Evolutionary conservation across 2,329 filamentous ascomycete genomes (phyloP), one percentile per base, ranked within the genome.

Genomic region (Cytospora paraplurivora): DNA sequence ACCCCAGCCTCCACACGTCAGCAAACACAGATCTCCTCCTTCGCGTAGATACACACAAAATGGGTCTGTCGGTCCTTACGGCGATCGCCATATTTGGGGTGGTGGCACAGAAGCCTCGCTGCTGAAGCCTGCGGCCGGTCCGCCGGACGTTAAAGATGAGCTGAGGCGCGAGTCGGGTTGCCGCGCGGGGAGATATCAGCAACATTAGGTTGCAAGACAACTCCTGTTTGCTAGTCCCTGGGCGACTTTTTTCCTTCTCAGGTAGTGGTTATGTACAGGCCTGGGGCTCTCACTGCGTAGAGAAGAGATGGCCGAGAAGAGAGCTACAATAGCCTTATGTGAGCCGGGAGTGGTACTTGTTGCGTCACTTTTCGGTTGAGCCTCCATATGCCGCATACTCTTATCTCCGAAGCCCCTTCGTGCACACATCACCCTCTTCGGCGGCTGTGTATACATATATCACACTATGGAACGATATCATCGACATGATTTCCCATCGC

Each of bases 321-420:
- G 27, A 17, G 4, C 2, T 8, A 6, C n/a, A n/a, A 21, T 17
- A 10, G 34, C 37, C 33, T 11, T 7, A n/a, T 19, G 35, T 38
- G 51, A 34, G 49, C 38, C 38, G 49, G 3, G 32, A 61, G 32
- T 21, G 33, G 37, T 27, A 27, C 2, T 27, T 27, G 32, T 55
- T 52, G 51, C 51, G 59, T 61, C 59, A 61, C 54, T 61, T 55
- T 27, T 61, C 51, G 38, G 44, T 12, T 21, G 44, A 37, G n/a
- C 44, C 44, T 13, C 15, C 17, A n/a, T 19, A 44, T 19, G 10
- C 38, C 7, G 37, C 41, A 49, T 49, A 17, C 13, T 17, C 59
- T 50, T 61, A 55, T 61, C 59, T 61, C 51, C 59, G 59, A 52
- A 61, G 34, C 2, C 38, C n/a, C 54, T 15, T 21, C 5, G 1